Base-by-base conservation (phyloP, 257 asterid species). In the Solanum raphanifolium region DNA sequence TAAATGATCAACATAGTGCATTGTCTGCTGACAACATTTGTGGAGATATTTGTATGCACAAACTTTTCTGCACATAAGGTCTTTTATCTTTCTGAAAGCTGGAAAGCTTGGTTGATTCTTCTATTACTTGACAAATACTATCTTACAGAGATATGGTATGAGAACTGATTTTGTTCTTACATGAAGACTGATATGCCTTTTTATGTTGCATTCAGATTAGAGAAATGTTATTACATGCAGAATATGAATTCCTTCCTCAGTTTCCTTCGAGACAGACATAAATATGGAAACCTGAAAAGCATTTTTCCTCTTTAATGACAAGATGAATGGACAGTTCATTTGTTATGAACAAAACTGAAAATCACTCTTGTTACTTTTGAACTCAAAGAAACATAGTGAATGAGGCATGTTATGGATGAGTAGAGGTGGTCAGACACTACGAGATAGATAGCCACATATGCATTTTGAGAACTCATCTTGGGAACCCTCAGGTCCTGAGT, bases 1-100 rank as follows among this genome's bases (percentile, higher is more conserved):
- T 95, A 91, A 89, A 90, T 91, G 27, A 74, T 86, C 81, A 52
- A 38, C 23, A 66, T 38, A 52, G 71, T 46, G 60, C 65, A 90
- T 34, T 7, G 1, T 16, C 21, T 65, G 69, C 68, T 18, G 69
- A 29, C 11, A 81, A 18, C 85, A 81, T 81, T 31, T 81, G 41
- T 48, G 69, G 85, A 46, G 27, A 81, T 79, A 43, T 18, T 31
- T 81, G 27, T 43, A 48, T 81, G 85, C 41, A 29, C 9, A 78
- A 78, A 4, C 65, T 25, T 46, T 48, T 46, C 52, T 29, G 41
- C 85, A 46, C 25, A 16, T 81, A 48, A 46, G 41, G 20, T 48
- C 27, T 81, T 81, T 48, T 46, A 5, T 81, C 69, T 48, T 31
- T 81, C 85, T 81, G 85, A 81, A 48, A 81, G 20, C 83, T 76